Evolutionary conservation across 208 protist species (phyloP), one percentile per base, ranked within the genome.

Genomic region (Acanthamoeba castellanii): DNA sequence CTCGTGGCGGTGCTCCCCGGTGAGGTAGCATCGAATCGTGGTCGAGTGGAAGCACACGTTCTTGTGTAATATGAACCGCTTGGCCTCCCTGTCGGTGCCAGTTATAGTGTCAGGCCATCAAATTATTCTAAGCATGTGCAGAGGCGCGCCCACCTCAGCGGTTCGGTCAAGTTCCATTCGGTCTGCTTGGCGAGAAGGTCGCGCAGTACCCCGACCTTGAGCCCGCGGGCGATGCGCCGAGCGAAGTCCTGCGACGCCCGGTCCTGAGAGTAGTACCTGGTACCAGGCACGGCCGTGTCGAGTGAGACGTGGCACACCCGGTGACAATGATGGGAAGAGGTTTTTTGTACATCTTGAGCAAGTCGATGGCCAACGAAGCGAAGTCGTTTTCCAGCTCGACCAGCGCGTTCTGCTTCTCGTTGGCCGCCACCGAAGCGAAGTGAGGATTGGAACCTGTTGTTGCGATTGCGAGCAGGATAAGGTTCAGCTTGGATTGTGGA

Each of bases 351-450:
- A 74, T 30, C n/a, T 74, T 37, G n/a, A 74, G 68, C 27, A 74
- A 25, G n/a, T 74, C 68, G n/a, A 74, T 74, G 27, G 68, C 68
- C 32, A 74, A 2, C 14, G 68, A 37, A 3, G 68, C 68, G 0
- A 74, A 74, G 32, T 74, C 68, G 68, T 4, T 32, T 22, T 74
- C 68, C 0, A 74, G n/a, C 16, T 74, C 68, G 30, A 37, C 68
- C n/a, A 74, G 30, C 32, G n/a, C 14, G 32, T 74, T 74, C 68
- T 74, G 68, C 68, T 74, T 74, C 2, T 74, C 68, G 32, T 74
- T 74, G 3, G 68, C 68, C 30, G 68, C 68, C 68, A 74, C 68
- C 20, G 68, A 74, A n/a, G 68, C 68, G 42, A 74, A 74, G 68
- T 74, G 68, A 14, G 68, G 68, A 32, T 74, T 74, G 16, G 61